Conservation (phyloP, 495 filamentous ascomycete species). For the Haplographium delicatum region DNA sequence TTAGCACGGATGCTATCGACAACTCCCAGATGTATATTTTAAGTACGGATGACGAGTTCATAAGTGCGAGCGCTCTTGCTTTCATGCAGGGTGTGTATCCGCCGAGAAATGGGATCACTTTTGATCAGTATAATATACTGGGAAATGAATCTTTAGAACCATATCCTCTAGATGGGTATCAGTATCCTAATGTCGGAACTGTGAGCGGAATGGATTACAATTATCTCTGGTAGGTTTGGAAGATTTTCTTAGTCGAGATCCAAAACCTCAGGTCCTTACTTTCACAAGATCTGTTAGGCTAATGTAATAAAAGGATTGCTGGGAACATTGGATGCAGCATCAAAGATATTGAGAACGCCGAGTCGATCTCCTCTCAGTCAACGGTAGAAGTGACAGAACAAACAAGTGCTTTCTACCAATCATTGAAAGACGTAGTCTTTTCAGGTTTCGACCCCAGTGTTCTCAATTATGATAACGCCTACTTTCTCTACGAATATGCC, state of each 20-base stretch:
- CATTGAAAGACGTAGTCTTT: constrained; percentile 37
- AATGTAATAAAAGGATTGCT: constrained; percentile 31
- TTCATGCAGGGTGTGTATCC: constrained; percentile 71
- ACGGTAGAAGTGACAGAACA: constrained; percentile 33
- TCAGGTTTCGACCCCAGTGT: constrained; percentile 5
- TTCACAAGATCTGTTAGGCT: background rate
- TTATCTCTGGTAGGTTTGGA: constrained; percentile 35
- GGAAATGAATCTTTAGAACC: constrained; percentile 43
- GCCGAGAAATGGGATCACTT: constrained; percentile 36
- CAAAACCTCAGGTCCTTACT: background rate
- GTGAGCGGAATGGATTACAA: constrained; percentile 43
- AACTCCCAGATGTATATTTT: constrained; percentile 41
- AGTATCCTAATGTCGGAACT: constrained; percentile 55
- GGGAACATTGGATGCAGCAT: constrained; percentile 47
- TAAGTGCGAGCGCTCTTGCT: constrained; percentile 54
- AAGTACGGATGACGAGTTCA: constrained; percentile 43
- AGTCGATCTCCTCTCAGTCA: constrained; percentile 36
- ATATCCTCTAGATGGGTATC: constrained; percentile 56
- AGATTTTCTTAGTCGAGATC: background rate
- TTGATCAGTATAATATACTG: constrained; percentile 33
- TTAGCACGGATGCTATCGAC: constrained; percentile 38
- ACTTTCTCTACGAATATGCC: constrained; percentile 40
- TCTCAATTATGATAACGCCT: constrained; percentile 36
- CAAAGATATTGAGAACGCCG: constrained; percentile 31
- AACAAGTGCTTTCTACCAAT: constrained; percentile 46